Evolutionary conservation across 768 basidiomycete species (phyloP).

Genomic region (Amyloporia xantha): DNA sequence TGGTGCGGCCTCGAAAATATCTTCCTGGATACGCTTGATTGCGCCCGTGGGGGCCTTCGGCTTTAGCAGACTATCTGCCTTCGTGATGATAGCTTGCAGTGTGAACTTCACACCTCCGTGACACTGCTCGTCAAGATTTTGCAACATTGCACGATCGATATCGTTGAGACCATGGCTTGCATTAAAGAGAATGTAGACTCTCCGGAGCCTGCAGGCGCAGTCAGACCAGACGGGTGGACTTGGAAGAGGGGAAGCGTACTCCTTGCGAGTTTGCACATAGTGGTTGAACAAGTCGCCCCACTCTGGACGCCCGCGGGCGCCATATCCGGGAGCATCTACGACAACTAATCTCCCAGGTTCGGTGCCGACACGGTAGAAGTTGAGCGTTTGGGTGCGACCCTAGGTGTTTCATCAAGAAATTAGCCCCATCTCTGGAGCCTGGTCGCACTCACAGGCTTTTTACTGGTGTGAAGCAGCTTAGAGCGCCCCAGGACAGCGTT

Average conservation of each 20-base stretch:
- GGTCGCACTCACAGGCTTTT: constrained; percentile 51
- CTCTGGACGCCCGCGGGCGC: constrained; percentile 61
- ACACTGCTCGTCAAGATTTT: constrained; percentile 35
- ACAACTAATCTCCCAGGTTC: constrained; percentile 48
- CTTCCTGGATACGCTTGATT: constrained; percentile 37
- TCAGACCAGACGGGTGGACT: not conserved
- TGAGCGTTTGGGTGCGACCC: constrained; percentile 68
- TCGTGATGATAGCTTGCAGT: constrained; percentile 68
- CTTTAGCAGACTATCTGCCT: constrained; percentile 48
- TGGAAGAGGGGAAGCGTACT: constrained; percentile 31
- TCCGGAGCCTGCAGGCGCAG: constrained; percentile 43
- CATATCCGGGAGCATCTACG: constrained; percentile 82
- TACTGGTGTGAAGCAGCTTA: constrained; percentile 55
- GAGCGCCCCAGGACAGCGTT: constrained; percentile 60
- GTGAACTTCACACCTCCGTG: constrained; percentile 42
- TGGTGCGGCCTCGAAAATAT: constrained; percentile 48
- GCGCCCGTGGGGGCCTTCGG: constrained; percentile 24
- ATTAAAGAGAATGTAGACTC: constrained; percentile 68
- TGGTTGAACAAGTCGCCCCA: constrained; percentile 69
- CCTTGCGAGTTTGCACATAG: constrained; percentile 52
- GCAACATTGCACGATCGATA: constrained; percentile 57
- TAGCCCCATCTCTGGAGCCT: not conserved
- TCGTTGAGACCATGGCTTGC: constrained; percentile 55
- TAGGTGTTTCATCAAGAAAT: constrained; percentile 20
- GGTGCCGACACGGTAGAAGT: constrained; percentile 66